Evolutionary conservation across 345 rosid species (phyloP), one percentile per base, ranked within the genome.

Genomic region (Raphanus sativus): DNA sequence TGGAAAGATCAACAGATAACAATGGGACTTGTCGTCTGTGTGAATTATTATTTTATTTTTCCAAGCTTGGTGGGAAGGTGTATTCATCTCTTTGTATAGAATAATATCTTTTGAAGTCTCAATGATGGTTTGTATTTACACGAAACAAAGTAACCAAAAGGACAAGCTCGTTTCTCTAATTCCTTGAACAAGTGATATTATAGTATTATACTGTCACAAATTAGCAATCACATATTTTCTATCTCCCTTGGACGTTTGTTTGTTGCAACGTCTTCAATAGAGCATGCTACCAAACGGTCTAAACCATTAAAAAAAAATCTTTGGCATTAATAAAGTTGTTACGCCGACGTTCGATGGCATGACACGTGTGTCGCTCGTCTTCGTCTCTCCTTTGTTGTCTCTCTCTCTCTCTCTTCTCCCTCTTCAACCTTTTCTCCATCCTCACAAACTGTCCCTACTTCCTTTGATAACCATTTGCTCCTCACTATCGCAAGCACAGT

Each of bases 331-430:
- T 17, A 54, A 52, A 24, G 24, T 34, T 12, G 60, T 70, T 62
- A 34, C 34, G 81, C 76, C 76, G 72, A 77, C 81, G 81, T 71
- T 40, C 26, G 5, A 65, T 55, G 29, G 52, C 61, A 17, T 77
- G 81, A 70, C 71, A 65, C 42, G 48, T 21, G 77, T 77, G 81
- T 58, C 71, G 28, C 28, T 62, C 32, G 8, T 76, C 40, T 62
- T 33, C 79, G 68, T 50, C 79, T 67, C 73, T 42, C 54, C 13
- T 7, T 45, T 30, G 62, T 33, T 45, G n/a, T 40, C 60, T 68
- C 26, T 45, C 16, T 45, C 15, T 3, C 52, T 42, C 36, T 29
- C 40, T 62, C 24, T 30, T 50, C 42, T 62, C 50, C 32, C 45
- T 74, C 77, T 63, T 9, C 69, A 16, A 15, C 75, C 64, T 76